Conservation (phyloP, 305 asterid genomes). For the Caryopteris hybrid region DNA sequence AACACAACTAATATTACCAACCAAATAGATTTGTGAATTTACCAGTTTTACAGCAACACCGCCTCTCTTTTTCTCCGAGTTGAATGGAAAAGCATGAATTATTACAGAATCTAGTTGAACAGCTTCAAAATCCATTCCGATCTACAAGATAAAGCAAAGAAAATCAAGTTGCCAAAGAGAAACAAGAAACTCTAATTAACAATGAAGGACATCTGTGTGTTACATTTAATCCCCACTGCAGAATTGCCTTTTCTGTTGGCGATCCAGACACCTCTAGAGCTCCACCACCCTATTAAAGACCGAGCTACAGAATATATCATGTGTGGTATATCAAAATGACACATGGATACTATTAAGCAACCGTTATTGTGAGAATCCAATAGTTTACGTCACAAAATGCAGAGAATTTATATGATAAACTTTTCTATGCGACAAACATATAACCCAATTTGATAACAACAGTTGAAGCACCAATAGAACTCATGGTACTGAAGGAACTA, state of each 20-base stretch:
- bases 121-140: constrained; percentile 76
- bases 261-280: constrained; percentile 79
- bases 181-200: background rate
- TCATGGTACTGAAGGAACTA: background rate
- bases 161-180: constrained; percentile 19
- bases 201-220: constrained; percentile 1
- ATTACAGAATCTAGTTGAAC: constrained; percentile 50
- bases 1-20: background rate
- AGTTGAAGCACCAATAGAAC: background rate
- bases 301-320: constrained; percentile 6
- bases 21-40: constrained; percentile 13
- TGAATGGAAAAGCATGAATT: constrained; percentile 85
- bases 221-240: constrained; percentile 87
- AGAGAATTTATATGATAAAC: background rate
- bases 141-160: constrained; percentile 36
- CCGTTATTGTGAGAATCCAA: background rate
- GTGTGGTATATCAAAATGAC: background rate
- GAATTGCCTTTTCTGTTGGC: constrained; percentile 96
- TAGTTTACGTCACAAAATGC: background rate
- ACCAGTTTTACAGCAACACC: constrained; percentile 88
- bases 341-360: background rate
- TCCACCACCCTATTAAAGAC: constrained; percentile 58
- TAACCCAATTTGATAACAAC: background rate
- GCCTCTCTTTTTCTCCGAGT: constrained; percentile 91
- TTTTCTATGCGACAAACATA: background rate